A percentile compares a stretch with the other conserved stretches of the same genome.
These are phyloP conservation scores for Lipomyces orientalis DNA, from an alignment of 805 yeast species.

Conservation along the genomic window DNA sequence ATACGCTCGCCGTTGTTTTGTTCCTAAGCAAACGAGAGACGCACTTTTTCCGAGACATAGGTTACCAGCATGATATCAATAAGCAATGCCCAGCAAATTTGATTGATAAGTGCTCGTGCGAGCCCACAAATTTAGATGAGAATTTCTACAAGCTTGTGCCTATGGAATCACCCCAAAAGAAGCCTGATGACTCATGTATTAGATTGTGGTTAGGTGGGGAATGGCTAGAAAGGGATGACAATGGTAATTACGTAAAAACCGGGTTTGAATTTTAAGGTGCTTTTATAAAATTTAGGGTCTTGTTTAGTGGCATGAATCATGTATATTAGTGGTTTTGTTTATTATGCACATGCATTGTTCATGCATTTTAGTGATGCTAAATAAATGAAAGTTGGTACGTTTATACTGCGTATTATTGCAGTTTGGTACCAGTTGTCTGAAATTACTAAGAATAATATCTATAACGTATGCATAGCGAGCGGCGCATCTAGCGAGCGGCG, in stretches of 20 bases:
- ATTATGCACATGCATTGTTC: not conserved
- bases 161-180: slow-evolving; percentile 37
- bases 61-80: slow-evolving; percentile 55
- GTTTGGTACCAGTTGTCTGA: not conserved
- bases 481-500: too few species aligned
- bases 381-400: not conserved
- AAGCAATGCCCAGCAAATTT: slow-evolving; percentile 35
- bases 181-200: slow-evolving; percentile 39
- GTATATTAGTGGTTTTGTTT: not conserved
- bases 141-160: slow-evolving; percentile 38
- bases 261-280: slow-evolving; percentile 27
- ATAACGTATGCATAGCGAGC: too few species aligned
- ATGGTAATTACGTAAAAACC: slow-evolving; percentile 24
- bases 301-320: not conserved
- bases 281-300: not conserved
- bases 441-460: too few species aligned
- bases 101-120: slow-evolving; percentile 36
- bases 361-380: not conserved
- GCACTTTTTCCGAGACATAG: slow-evolving; percentile 66
- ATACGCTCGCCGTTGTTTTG: slow-evolving; percentile 65
- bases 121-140: slow-evolving; percentile 35
- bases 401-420: not conserved
- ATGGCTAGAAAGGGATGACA: slow-evolving; percentile 35
- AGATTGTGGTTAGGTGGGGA: slow-evolving; percentile 40
- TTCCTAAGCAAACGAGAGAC: slow-evolving; percentile 58